A percentile compares a stretch with the other conserved stretches of the same genome.
Evolutionary conservation across 331 rosid species (phyloP).

Genomic region (Spiraea crenata): DNA sequence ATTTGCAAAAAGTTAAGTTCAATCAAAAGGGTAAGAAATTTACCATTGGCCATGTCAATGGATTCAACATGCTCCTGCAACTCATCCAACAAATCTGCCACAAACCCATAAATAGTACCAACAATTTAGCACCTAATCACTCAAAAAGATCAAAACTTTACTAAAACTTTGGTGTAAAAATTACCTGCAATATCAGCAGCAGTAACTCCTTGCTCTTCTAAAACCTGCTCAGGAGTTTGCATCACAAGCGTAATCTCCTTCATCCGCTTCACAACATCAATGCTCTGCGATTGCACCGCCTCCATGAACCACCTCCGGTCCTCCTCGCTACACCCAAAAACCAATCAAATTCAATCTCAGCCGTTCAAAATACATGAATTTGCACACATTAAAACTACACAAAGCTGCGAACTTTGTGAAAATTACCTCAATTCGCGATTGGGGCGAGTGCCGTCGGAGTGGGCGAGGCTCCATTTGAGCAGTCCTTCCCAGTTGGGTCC

Average conservation of each 20-base stretch:
- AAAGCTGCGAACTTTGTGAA: not conserved
- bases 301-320: slow-evolving; percentile 90
- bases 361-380: not conserved
- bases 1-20: not conserved
- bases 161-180: not conserved
- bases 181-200: slow-evolving; percentile 77
- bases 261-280: slow-evolving; percentile 89
- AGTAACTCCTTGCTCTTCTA: slow-evolving; percentile 84
- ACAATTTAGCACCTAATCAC: not conserved
- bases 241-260: slow-evolving; percentile 85
- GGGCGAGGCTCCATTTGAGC: slow-evolving; percentile 91
- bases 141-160: not conserved
- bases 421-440: slow-evolving; percentile 58
- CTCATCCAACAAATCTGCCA: slow-evolving; percentile 86
- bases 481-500: slow-evolving; percentile 97
- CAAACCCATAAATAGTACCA: not conserved
- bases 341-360: not conserved
- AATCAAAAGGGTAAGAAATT: not conserved
- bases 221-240: slow-evolving; percentile 79
- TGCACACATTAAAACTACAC: not conserved
- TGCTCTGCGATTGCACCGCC: slow-evolving; percentile 77
- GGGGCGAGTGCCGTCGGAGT: slow-evolving; percentile 84
- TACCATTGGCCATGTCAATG: slow-evolving; percentile 73
- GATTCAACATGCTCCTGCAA: slow-evolving; percentile 95
- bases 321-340: slow-evolving; percentile 58